Percentiles rank a stretch among this genome's conserved stretches.
phyloP scores from a whole-genome alignment of 2,329 filamentous ascomycete genomes.

The Cladobotryum mycophilum region DNA sequence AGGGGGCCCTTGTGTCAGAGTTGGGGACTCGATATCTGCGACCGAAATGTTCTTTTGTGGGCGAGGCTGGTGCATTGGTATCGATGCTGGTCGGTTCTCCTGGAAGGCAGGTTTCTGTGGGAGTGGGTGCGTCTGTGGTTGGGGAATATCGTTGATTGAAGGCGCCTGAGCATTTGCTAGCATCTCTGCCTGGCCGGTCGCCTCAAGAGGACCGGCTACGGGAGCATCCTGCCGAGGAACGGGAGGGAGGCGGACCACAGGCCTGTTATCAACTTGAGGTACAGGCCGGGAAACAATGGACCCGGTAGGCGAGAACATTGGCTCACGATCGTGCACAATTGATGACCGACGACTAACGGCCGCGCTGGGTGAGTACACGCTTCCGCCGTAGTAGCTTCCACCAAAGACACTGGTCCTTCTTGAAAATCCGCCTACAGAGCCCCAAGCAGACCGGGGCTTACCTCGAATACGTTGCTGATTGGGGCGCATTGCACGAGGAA shows the following conservation, averaged over 20 bases:
- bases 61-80: constrained; percentile 86
- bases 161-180: constrained; percentile 19
- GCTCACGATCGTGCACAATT: constrained; percentile 59
- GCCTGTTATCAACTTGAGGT: constrained; percentile 57
- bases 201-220: constrained; percentile 16
- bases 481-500: constrained; percentile 84
- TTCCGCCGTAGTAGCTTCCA: constrained; percentile 65
- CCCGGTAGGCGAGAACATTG: constrained; percentile 71
- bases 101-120: constrained; percentile 53
- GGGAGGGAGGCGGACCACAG: constrained; percentile 79
- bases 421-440: constrained; percentile 60
- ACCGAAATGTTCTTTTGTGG: constrained; percentile 93
- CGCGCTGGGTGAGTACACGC: constrained; percentile 77
- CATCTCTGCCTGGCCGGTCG: constrained; percentile 14
- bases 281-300: constrained; percentile 67
- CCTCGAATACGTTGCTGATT: constrained; percentile 75
- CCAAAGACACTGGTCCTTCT: constrained; percentile 79
- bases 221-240: constrained; percentile 32
- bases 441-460: constrained; percentile 66
- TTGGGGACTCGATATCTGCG: constrained; percentile 83
- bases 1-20: constrained; percentile 51
- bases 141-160: constrained; percentile 47
- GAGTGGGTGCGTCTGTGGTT: constrained; percentile 52
- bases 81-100: constrained; percentile 44
- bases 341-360: constrained; percentile 87